A percentile compares a stretch with the other conserved stretches of the same genome.
These are phyloP conservation scores for Tetrapyrgos nigripes DNA, from an alignment of 1,284 basidiomycete species.

Conservation along the genomic window DNA sequence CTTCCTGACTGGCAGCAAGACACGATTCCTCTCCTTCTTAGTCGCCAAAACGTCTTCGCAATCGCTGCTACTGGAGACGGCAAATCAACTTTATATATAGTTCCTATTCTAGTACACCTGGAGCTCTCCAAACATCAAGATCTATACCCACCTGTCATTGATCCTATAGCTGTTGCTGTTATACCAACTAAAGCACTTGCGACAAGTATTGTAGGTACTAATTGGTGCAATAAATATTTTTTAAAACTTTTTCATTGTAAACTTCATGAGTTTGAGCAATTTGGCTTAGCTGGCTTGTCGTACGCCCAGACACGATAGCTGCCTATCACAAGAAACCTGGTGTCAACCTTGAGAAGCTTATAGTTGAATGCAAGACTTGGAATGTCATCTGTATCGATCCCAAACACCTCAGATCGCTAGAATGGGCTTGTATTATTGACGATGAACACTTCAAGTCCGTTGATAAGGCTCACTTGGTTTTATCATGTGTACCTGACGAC, in stretches of 20 bases:
- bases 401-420: conserved; percentile 9
- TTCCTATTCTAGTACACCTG: conserved; percentile 3
- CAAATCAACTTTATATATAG: conserved; percentile 14
- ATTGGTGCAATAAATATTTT: background rate
- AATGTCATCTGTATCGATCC: conserved; percentile 6
- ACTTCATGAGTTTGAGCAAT: background rate
- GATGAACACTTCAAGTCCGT: background rate
- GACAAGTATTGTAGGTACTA: conserved; percentile 4
- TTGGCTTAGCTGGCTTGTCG: conserved; percentile 1
- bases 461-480: conserved; percentile 14
- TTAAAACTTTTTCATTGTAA: background rate
- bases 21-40: conserved; percentile 1
- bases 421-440: conserved; percentile 11
- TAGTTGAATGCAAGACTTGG: conserved; percentile 8
- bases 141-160: conserved; percentile 1
- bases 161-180: conserved; percentile 4
- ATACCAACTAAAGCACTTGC: conserved; percentile 15
- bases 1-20: background rate
- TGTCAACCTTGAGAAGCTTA: conserved; percentile 2
- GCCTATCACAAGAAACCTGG: background rate
- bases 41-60: background rate
- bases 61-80: conserved; percentile 39
- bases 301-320: conserved; percentile 12
- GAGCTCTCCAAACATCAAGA: conserved; percentile 2
- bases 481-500: conserved; percentile 11